Evolutionary conservation across 2,329 filamentous ascomycete genomes (phyloP).

Genomic region (Zymoseptoria crescenta): DNA sequence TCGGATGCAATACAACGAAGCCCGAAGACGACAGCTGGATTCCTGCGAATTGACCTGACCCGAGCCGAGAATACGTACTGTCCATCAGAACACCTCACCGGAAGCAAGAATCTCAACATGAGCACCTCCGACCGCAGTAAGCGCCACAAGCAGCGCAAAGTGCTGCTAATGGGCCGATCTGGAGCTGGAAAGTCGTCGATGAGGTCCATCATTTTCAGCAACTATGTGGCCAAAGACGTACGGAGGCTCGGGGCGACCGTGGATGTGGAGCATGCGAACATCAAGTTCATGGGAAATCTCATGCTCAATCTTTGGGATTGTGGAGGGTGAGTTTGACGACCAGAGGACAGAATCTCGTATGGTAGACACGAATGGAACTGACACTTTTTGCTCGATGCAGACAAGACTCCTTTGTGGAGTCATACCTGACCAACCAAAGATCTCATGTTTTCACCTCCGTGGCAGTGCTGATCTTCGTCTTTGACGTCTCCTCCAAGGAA

Average conservation of each 20-base stretch:
- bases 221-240: constrained; percentile 95
- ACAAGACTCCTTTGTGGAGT: constrained; percentile 97
- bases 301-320: constrained; percentile 98
- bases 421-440: constrained; percentile 91
- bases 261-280: constrained; percentile 95
- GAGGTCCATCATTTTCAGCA: constrained; percentile 98
- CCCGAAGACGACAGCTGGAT: no score
- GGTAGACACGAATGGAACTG: not conserved
- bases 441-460: constrained; percentile 95
- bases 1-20: no score
- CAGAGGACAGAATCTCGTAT: not conserved
- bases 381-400: constrained; percentile 36
- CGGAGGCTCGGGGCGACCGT: constrained; percentile 89
- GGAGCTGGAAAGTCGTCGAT: constrained; percentile 97
- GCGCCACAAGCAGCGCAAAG: constrained; percentile 48
- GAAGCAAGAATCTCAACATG: constrained; percentile 12
- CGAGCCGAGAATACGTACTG: not conserved
- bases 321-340: constrained; percentile 56
- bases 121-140: constrained; percentile 31
- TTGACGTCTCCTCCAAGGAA: constrained; percentile 94
- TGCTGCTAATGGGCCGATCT: constrained; percentile 70
- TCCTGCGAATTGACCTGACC: no score
- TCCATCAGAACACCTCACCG: not conserved
- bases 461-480: constrained; percentile 96
- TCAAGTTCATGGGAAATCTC: constrained; percentile 96